Evolutionary conservation across 2,329 filamentous ascomycete genomes (phyloP), one percentile per base, ranked within the genome.

Genomic region (Erysiphe neolycopersici): DNA sequence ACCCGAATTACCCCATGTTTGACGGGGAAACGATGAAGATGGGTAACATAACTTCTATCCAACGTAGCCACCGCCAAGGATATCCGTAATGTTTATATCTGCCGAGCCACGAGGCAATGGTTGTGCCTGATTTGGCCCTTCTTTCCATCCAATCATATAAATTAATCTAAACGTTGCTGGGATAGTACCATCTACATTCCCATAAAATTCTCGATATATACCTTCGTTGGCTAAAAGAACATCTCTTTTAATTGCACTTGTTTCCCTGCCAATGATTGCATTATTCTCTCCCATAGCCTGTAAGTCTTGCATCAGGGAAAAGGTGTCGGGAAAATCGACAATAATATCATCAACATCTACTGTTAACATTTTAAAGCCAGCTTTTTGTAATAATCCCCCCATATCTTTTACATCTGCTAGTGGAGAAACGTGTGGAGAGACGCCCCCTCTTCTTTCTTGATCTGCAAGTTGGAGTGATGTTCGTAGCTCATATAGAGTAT

Each of bases 91-190:
- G 59, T 80, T 93, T 37, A 93, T 63, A 56, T 93, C 68, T 10
- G 82, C 89, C 49, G 78, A 92, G 0, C 89, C 89, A 51, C 89
- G 71, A 50, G 76, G 62, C 46, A 95, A 62, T 5, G 89, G 85
- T 60, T 87, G 67, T 2, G 76, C 67, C 61, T 95, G 85, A 43
- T 76, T 71, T 29, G 70, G 68, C 1, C 80, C 77, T 51, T 85
- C 80, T 57, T 87, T 91, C 89, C 89, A 98, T 0, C 89, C 89
- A 60, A 98, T 98, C 85, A 95, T 94, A 60, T 89, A 93, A 48
- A 98, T 94, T 52, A 93, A 69, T 51, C 89, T 71, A 57, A 94
- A 98, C 0, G 89, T 98, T 1, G 89, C 89, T 0, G 89, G 89
- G 48, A 89, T 67, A 1, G 64, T 71, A 17, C 71, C 79, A 53